Percentiles rank a stretch among this genome's conserved stretches.
phyloP scores from a whole-genome alignment of 768 basidiomycete species.

The Daedaleopsis nitida region DNA sequence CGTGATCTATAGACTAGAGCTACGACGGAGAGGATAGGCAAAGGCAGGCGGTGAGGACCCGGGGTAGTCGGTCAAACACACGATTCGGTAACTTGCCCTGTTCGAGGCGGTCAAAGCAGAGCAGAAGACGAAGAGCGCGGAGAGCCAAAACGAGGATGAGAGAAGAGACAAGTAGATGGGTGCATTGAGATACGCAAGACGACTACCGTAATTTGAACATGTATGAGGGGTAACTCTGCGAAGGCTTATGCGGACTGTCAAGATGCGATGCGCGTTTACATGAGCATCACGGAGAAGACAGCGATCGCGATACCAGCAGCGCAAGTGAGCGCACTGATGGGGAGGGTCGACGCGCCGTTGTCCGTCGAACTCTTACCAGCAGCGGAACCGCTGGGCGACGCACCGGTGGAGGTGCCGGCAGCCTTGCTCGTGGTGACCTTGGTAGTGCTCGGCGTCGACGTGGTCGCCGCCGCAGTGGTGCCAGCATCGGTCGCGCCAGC shows the following conservation, averaged over 20 bases:
- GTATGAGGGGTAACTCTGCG: background rate
- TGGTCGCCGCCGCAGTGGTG: constrained; percentile 33
- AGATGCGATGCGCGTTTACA: constrained; percentile 8
- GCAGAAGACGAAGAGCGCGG: background rate
- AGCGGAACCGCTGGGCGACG: constrained; percentile 11
- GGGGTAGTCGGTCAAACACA: constrained; percentile 16
- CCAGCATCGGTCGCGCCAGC: constrained; percentile 57
- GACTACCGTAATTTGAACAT: constrained; percentile 10
- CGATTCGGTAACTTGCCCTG: constrained; percentile 15
- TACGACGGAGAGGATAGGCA: background rate
- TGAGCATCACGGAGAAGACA: constrained; percentile 18
- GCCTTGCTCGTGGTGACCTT: constrained; percentile 6
- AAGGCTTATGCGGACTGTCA: background rate
- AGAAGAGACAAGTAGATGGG: background rate
- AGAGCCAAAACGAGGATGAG: background rate
- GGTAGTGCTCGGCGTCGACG: constrained; percentile 23
- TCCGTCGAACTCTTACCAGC: background rate
- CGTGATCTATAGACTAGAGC: background rate
- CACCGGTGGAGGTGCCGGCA: constrained; percentile 6
- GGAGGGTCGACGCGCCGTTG: constrained; percentile 19
- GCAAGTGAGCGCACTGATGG: constrained; percentile 15
- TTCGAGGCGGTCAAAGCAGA: background rate
- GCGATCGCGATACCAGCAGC: constrained; percentile 22
- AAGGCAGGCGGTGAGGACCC: background rate
- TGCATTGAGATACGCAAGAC: background rate